phyloP scores from a whole-genome alignment of 2,329 filamentous ascomycete genomes.

The Penicillium griseofulvum region DNA sequence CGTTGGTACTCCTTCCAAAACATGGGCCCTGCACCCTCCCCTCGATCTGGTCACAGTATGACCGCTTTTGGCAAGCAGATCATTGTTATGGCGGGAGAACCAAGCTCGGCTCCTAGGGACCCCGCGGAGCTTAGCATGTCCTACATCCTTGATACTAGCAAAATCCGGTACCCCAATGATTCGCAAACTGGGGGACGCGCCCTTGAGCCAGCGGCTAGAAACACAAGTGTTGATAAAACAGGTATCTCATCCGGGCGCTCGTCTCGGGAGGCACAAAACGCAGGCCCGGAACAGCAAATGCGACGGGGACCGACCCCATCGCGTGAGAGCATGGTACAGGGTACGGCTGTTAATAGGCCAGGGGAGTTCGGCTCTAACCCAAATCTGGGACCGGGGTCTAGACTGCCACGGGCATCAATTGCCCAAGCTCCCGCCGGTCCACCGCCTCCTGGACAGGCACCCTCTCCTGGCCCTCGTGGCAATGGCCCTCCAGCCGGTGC shows the following conservation, averaged over 20 bases:
- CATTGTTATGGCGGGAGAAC: constrained; percentile 89
- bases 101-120: constrained; percentile 78
- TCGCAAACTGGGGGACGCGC: constrained; percentile 43
- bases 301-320: constrained; percentile 40
- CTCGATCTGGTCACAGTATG: constrained; percentile 96
- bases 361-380: constrained; percentile 31
- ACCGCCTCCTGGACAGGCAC: constrained; percentile 63
- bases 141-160: constrained; percentile 89
- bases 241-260: constrained; percentile 41
- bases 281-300: constrained; percentile 34
- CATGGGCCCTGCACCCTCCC: constrained; percentile 93
- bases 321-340: constrained; percentile 45
- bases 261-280: constrained; percentile 44
- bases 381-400: constrained; percentile 48
- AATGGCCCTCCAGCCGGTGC: constrained; percentile 38
- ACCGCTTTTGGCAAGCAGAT: constrained; percentile 90
- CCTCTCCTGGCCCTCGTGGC: constrained; percentile 56
- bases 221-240: constrained; percentile 47
- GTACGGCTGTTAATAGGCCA: constrained; percentile 21
- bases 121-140: constrained; percentile 81
- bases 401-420: constrained; percentile 59
- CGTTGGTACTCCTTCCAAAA: constrained; percentile 99
- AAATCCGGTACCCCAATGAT: constrained; percentile 94
- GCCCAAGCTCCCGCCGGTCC: constrained; percentile 61
- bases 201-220: constrained; percentile 38